A percentile compares a stretch with the other conserved stretches of the same genome.
Evolutionary conservation across 768 basidiomycete genomes (phyloP).

Genomic region (Lactarius indigo): DNA sequence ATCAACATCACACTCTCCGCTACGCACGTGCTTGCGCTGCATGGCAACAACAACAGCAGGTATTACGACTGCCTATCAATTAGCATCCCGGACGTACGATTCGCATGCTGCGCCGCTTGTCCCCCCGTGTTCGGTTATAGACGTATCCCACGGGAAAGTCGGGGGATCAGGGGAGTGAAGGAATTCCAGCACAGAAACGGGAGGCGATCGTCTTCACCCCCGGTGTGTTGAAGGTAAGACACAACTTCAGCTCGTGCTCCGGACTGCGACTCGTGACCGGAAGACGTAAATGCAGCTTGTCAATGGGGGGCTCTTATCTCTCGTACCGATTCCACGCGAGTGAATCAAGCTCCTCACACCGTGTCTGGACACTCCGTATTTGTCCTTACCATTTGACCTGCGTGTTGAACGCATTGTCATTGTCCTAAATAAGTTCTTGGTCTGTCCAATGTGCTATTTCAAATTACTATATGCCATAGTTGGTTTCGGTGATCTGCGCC

Average conservation of each 20-base stretch:
- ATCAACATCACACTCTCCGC: constrained; percentile 25
- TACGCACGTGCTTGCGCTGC: not conserved
- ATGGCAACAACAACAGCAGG: not conserved
- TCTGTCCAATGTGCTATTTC: not conserved
- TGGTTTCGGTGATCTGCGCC: not conserved
- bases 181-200: not conserved
- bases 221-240: constrained; percentile 22
- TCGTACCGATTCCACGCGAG: not conserved
- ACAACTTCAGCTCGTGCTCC: not conserved
- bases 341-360: not conserved
- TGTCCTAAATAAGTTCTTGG: not conserved
- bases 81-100: not conserved
- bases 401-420: constrained; percentile 1
- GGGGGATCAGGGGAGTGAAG: not conserved
- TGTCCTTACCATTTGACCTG: not conserved
- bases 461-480: not conserved
- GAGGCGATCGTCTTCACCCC: not conserved
- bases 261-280: not conserved
- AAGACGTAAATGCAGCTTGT: constrained; percentile 14
- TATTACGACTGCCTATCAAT: not conserved
- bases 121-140: constrained; percentile 24
- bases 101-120: constrained; percentile 21
- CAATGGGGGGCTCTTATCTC: constrained; percentile 9
- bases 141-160: constrained; percentile 25
- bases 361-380: not conserved